These are phyloP conservation scores for Epichloe sylvatica DNA, from an alignment of 2,329 filamentous ascomycete genomes.

Conservation along the genomic window DNA sequence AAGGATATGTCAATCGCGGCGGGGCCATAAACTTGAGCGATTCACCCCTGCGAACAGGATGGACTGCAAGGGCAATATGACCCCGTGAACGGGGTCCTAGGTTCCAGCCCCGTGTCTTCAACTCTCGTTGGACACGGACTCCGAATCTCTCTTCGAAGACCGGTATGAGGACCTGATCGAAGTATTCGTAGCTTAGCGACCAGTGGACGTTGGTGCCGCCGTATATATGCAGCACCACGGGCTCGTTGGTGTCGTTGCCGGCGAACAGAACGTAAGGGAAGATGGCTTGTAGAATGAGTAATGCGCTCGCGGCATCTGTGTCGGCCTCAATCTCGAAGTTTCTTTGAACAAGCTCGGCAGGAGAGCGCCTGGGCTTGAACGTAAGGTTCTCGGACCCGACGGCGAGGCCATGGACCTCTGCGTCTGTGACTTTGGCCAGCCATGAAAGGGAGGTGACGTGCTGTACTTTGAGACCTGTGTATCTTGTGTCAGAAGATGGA, in stretches of 20 bases:
- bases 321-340: conserved; percentile 35
- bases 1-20: conserved; percentile 10
- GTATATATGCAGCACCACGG: conserved; percentile 35
- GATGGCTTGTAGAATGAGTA: conserved; percentile 46
- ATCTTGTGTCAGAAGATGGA: no score
- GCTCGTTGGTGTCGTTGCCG: conserved; percentile 26
- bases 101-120: conserved; percentile 38
- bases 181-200: conserved; percentile 46
- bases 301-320: conserved; percentile 37
- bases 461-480: conserved; percentile 43
- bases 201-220: conserved; percentile 47
- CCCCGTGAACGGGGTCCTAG: conserved; percentile 28
- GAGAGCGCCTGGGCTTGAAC: conserved; percentile 28
- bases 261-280: conserved; percentile 45
- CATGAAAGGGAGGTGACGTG: conserved; percentile 43
- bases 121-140: conserved; percentile 29
- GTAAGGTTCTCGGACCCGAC: conserved; percentile 37
- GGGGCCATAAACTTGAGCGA: conserved; percentile 23
- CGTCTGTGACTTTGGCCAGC: conserved; percentile 37
- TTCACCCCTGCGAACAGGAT: conserved; percentile 19
- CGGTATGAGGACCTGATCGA: conserved; percentile 47
- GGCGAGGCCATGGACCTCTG: conserved; percentile 33
- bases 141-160: conserved; percentile 36
- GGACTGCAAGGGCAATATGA: conserved; percentile 27
- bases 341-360: conserved; percentile 26